Conservation (phyloP, 139 green algal genomes). For the Ettlia oleoabundans region DNA sequence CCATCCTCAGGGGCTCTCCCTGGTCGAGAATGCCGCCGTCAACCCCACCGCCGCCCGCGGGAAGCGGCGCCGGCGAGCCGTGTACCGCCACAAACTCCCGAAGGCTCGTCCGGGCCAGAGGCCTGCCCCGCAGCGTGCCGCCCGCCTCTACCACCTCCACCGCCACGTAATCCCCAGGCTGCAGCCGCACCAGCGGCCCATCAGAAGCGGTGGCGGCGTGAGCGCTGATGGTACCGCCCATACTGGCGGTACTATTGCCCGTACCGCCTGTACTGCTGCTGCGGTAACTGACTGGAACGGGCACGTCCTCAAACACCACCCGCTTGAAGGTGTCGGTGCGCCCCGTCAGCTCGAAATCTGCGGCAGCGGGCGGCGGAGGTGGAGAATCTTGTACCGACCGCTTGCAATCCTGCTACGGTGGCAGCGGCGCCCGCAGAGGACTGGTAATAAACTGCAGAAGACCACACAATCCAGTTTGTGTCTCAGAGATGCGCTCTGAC, state of each 20-base stretch:
- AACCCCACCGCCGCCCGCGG: too few relatives aligned
- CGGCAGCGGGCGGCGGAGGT: neutral
- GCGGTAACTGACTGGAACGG: conserved; percentile 37
- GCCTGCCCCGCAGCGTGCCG: conserved; percentile 48
- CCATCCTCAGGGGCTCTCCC: too few relatives aligned
- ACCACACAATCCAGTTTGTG: too few relatives aligned
- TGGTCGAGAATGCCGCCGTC: neutral
- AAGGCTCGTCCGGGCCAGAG: conserved; percentile 58
- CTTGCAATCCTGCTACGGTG: neutral
- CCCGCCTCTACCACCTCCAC: conserved; percentile 43
- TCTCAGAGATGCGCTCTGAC: too few relatives aligned
- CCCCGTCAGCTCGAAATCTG: conserved; percentile 56
- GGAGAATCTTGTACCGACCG: neutral
- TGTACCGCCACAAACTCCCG: conserved; percentile 57
- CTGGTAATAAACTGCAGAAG: too few relatives aligned
- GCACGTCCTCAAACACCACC: conserved; percentile 55
- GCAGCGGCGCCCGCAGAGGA: neutral
- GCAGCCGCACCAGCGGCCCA: conserved; percentile 31
- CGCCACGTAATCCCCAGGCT: conserved; percentile 71
- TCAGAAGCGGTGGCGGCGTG: too few relatives aligned
- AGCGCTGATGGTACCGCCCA: neutral
- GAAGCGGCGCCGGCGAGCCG: conserved; percentile 44
- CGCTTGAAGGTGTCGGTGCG: conserved; percentile 77
- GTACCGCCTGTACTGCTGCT: neutral
- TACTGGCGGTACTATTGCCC: neutral